Base-by-base conservation (phyloP, 345 rosid genomes). In the Murraya paniculata region DNA sequence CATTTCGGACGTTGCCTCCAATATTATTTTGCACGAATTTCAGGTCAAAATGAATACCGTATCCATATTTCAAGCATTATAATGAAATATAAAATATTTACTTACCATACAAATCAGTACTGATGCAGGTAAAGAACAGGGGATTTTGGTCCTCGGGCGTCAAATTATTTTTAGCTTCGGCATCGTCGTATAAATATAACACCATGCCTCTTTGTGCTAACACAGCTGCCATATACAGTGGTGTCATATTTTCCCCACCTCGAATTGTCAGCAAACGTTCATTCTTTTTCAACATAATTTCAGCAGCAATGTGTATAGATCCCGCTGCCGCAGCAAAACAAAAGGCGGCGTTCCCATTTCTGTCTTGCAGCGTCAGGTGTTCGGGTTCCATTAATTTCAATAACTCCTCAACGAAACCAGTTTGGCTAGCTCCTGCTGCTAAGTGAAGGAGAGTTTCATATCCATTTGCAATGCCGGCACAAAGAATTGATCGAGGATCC, bases 361-460 rank as follows among this genome's bases (percentile, higher is more conserved):
- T 22, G 41, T 64, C 78, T 48, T n/a, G 60, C 28, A 64, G 19
- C 36, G 39, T 55, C 33, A 45, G 35, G 31, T 64, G 62, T 11
- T 64, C 35, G 1, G 31, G 7, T 50, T 48, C 4, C 71, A 50
- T 64, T 4, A 9, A n/a, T 9, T 30, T 21, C 35, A 64, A 3
- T 27, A 74, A 27, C 19, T 18, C 41, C 77, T 74, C 22, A 0
- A 74, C 77, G 45, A 74, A 27, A 6, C n/a, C 28, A 5, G 22
- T 8, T 48, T 27, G 57, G 21, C 68, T 28, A 7, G 77, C 77
- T 16, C 69, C 77, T 41, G 77, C 41, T 74, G 77, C 69, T 4
- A 64, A 59, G 18, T 75, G 78, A 28, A 75, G 61, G 22, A 65
- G n/a, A 7, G 78, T 75, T n/a, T 50, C 62, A 55, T 71, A 27